Percentiles rank a stretch among this genome's conserved stretches.
Conservation (phyloP, 768 basidiomycete species). For the Symmetrospora coprosmae region DNA sequence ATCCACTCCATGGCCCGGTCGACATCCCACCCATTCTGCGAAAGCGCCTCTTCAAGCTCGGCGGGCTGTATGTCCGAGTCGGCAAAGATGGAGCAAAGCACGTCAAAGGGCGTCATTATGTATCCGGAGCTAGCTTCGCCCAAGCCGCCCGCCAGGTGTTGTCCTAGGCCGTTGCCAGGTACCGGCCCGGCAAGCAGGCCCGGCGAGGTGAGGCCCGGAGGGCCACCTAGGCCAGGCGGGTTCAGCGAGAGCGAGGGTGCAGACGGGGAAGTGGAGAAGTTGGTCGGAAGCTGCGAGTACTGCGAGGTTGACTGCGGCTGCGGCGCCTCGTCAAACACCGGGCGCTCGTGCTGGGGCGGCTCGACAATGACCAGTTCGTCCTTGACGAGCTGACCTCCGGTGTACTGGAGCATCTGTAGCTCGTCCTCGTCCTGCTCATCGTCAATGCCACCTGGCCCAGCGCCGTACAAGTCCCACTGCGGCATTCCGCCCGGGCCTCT, state of each 20-base stretch:
- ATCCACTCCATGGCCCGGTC: slow-evolving; percentile 91
- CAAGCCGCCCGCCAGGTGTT: not conserved
- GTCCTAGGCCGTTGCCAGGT: not conserved
- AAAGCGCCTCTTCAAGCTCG: slow-evolving; percentile 84
- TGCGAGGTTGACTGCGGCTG: slow-evolving; percentile 18
- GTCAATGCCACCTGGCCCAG: no score
- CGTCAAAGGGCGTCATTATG: slow-evolving; percentile 87
- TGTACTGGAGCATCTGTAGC: not conserved
- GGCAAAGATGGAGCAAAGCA: slow-evolving; percentile 73
- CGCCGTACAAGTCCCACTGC: slow-evolving; percentile 9
- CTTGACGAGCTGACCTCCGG: slow-evolving; percentile 2
- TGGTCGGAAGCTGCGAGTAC: slow-evolving; percentile 15
- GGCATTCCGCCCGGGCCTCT: not conserved
- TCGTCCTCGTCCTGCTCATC: slow-evolving; percentile 15
- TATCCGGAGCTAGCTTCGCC: slow-evolving; percentile 20
- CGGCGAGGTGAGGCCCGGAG: not conserved
- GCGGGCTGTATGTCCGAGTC: slow-evolving; percentile 65
- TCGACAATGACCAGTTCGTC: slow-evolving; percentile 10
- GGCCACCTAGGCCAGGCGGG: no score
- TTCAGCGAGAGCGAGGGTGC: no score
- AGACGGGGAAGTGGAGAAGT: not conserved
- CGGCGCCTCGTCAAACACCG: slow-evolving; percentile 12
- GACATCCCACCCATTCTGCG: slow-evolving; percentile 79
- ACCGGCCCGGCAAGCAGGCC: not conserved
- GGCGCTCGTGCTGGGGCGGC: slow-evolving; percentile 1